phyloP scores from a whole-genome alignment of 1,284 basidiomycete species.

The Cryptococcus sp. region DNA sequence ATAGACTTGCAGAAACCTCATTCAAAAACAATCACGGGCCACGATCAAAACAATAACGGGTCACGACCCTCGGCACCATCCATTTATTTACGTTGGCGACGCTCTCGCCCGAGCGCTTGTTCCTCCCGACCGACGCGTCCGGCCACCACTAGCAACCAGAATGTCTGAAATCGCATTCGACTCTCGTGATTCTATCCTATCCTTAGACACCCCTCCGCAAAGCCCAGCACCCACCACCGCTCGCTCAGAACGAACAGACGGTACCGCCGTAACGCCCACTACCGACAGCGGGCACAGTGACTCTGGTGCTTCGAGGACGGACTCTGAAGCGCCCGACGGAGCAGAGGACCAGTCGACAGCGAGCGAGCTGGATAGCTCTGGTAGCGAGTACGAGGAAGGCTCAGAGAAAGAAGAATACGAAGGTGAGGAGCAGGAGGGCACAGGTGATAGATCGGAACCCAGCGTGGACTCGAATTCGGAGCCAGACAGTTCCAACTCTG shows the following conservation, averaged over 20 bases:
- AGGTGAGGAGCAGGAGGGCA: not conserved
- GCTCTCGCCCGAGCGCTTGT: no score
- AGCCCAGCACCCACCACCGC: not conserved
- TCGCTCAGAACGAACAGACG: not conserved
- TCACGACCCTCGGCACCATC: no score
- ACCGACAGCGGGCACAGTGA: not conserved
- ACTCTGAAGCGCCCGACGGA: not conserved
- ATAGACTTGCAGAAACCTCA: no score
- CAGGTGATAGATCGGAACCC: no score
- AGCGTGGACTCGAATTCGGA: no score
- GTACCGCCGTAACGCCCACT: not conserved
- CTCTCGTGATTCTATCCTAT: not conserved
- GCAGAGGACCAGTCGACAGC: not conserved
- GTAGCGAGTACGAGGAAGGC: not conserved
- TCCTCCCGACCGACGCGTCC: no score
- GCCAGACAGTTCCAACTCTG: no score
- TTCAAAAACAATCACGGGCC: no score
- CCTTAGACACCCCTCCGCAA: not conserved
- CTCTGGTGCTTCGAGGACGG: not conserved
- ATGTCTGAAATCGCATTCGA: constrained; percentile 4
- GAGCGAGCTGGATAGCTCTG: not conserved
- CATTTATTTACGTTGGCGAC: no score
- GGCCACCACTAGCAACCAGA: not conserved
- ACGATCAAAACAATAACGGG: no score
- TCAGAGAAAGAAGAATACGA: not conserved